Base-by-base conservation (phyloP, 805 yeast species). In the Candida patagonica region DNA sequence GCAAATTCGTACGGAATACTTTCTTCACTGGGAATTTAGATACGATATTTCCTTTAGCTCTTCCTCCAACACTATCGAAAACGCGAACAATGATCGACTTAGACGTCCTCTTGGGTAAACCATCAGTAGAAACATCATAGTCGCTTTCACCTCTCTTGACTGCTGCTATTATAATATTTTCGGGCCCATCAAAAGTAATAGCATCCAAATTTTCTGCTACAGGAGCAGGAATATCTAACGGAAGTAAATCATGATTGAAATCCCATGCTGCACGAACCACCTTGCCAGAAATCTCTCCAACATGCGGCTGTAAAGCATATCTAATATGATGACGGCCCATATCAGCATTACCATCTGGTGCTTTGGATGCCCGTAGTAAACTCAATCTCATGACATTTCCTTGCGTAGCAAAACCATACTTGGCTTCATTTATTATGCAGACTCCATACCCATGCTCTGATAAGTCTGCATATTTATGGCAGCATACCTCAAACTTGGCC, bases 401-500 rank as follows among this genome's bases (percentile, higher is more conserved):
- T 53, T 86, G 96, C 10, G 87, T 79, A 1, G 94, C 72, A 51
- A 86, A 94, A 5, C 98, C 98, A 55, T 86, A 89, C 60, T 89
- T 89, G 54, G 78, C 73, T 60, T 85, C 79, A 59, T 88, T 89
- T 53, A 89, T 59, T 13, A 89, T 65, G 0, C 94, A 71, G 12
- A 88, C 94, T 56, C 97, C 97, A 53, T 84, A 87, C 46, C 71
- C 74, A 58, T 67, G 73, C 52, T 86, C 96, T 15, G 94, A 80
- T 51, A 82, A 77, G 56, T 89, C 97, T 51, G 92, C 88, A 61
- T 82, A 89, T 56, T 84, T 84, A 61, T 89, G 98, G 55, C 82
- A 86, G 56, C 95, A 83, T 7, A 86, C 95, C 63, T 89, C 98
- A 59, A 89, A 89, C 60, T 87, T 88, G 41, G 97, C 96, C 27